phyloP scores from a whole-genome alignment of 129 eudicot genomes.

The Lonicera japonica region DNA sequence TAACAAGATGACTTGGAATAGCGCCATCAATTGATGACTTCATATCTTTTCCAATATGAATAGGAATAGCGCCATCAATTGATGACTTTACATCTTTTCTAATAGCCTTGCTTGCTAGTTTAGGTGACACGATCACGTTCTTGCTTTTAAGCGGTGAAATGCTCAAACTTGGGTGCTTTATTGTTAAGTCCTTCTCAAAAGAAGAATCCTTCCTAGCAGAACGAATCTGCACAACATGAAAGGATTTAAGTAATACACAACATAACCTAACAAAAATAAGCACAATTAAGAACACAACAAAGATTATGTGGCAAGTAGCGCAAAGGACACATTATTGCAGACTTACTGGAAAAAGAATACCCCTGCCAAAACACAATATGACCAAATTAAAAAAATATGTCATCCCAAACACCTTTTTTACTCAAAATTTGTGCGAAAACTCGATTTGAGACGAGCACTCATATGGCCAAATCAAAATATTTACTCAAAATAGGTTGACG shows the following conservation, averaged over 20 bases:
- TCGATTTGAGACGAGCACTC: too few relatives aligned
- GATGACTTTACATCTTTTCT: slow-evolving; percentile 36
- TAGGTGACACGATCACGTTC: slow-evolving; percentile 50
- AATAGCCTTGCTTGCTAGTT: slow-evolving; percentile 36
- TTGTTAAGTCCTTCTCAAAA: slow-evolving; percentile 18
- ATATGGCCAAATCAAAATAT: too few relatives aligned
- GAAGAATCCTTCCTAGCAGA: slow-evolving; percentile 28
- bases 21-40: slow-evolving; percentile 38
- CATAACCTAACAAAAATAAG: background rate
- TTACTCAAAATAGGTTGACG: too few relatives aligned
- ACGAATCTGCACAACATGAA: slow-evolving; percentile 29
- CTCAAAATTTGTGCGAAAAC: too few relatives aligned
- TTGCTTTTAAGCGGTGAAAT: slow-evolving; percentile 36
- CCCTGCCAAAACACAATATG: too few relatives aligned
- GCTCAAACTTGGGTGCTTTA: slow-evolving; percentile 12
- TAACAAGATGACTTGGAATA: slow-evolving; percentile 28
- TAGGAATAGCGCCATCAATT: too few relatives aligned
- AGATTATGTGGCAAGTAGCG: background rate
- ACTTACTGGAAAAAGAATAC: too few relatives aligned
- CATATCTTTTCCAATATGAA: slow-evolving; percentile 20
- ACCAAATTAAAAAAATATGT: too few relatives aligned
- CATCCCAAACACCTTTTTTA: too few relatives aligned
- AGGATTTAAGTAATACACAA: background rate
- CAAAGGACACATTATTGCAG: background rate
- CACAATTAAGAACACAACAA: background rate